Percentiles rank a stretch among this genome's conserved stretches.
Evolutionary conservation across 2,329 filamentous ascomycete species (phyloP).

Genomic region (Fusarium pilosicola): DNA sequence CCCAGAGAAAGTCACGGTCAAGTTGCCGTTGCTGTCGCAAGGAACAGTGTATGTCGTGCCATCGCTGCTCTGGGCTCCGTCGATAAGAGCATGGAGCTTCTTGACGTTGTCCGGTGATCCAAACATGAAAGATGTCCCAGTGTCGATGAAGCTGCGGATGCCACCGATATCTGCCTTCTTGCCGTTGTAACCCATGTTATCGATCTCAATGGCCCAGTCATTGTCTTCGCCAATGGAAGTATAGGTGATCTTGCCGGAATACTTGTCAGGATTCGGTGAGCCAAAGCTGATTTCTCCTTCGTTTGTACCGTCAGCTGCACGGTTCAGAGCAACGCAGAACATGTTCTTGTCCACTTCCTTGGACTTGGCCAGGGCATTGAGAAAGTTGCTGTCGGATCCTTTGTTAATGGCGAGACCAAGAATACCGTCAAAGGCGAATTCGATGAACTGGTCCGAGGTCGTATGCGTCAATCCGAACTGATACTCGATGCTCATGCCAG

Average conservation of each 20-base stretch:
- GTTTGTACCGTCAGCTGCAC: conserved; percentile 71
- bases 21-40: conserved; percentile 69
- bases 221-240: conserved; percentile 62
- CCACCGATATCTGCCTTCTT: conserved; percentile 65
- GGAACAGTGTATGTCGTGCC: conserved; percentile 76
- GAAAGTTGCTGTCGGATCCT: conserved; percentile 71
- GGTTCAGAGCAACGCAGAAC: conserved; percentile 76
- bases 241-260: conserved; percentile 75
- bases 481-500: conserved; percentile 70
- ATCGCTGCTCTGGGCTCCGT: conserved; percentile 66
- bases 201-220: conserved; percentile 79
- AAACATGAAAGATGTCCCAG: conserved; percentile 83
- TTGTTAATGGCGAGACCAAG: conserved; percentile 77
- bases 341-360: conserved; percentile 70
- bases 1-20: conserved; percentile 76
- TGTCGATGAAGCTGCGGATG: conserved; percentile 79
- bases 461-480: conserved; percentile 77
- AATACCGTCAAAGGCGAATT: conserved; percentile 89
- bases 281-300: conserved; percentile 85
- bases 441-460: conserved; percentile 77
- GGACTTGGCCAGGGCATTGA: conserved; percentile 68
- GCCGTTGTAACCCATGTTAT: conserved; percentile 71
- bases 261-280: conserved; percentile 72
- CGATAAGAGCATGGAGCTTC: conserved; percentile 73
- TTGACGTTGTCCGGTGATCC: conserved; percentile 74